These are phyloP conservation scores for Puccinia sorghi DNA, from an alignment of 1,284 basidiomycete species.

Conservation along the genomic window DNA sequence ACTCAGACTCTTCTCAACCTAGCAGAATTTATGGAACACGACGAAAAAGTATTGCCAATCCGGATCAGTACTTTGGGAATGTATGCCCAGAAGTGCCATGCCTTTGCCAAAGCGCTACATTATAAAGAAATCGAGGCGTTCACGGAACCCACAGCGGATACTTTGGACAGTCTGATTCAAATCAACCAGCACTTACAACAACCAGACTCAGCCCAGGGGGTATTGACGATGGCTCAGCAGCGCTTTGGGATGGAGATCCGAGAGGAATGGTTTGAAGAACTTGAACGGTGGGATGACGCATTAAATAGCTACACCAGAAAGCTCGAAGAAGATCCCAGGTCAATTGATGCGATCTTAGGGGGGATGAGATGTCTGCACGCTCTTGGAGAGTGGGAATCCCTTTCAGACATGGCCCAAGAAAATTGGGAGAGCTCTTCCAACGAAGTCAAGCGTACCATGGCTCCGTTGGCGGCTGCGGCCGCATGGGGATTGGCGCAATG, in stretches of 20 bases:
- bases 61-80: slow-evolving; percentile 90
- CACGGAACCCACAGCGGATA: slow-evolving; percentile 76
- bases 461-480: slow-evolving; percentile 93
- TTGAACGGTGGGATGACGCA: slow-evolving; percentile 96
- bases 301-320: slow-evolving; percentile 47
- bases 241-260: slow-evolving; percentile 58
- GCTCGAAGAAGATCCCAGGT: slow-evolving; percentile 47
- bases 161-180: slow-evolving; percentile 91
- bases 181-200: slow-evolving; percentile 98
- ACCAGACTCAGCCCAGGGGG: slow-evolving; percentile 93
- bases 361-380: slow-evolving; percentile 96
- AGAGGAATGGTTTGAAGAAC: slow-evolving; percentile 80
- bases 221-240: slow-evolving; percentile 71
- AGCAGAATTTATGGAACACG: slow-evolving; percentile 99
- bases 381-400: slow-evolving; percentile 93
- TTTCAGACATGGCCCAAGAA: slow-evolving; percentile 82
- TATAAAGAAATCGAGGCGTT: slow-evolving; percentile 99
- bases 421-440: slow-evolving; percentile 76
- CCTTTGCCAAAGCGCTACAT: slow-evolving; percentile 96
- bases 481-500: slow-evolving; percentile 96
- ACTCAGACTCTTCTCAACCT: slow-evolving; percentile 92
- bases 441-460: slow-evolving; percentile 86
- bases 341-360: slow-evolving; percentile 65
- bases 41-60: slow-evolving; percentile 93
- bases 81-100: slow-evolving; percentile 86